phyloP scores from a whole-genome alignment of 2,329 filamentous ascomycete species.

The Albifimbria verrucaria region DNA sequence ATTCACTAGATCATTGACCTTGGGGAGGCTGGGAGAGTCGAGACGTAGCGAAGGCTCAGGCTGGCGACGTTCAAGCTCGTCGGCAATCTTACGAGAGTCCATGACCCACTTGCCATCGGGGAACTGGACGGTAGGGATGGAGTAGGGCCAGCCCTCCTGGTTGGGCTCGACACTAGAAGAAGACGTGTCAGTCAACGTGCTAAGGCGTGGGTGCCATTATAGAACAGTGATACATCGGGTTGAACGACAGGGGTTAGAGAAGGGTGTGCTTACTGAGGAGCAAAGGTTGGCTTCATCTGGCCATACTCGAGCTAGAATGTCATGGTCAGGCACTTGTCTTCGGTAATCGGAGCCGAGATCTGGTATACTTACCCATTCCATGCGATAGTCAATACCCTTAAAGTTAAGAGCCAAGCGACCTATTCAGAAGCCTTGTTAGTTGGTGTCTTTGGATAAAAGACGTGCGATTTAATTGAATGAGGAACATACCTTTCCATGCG shows the following conservation, averaged over 20 bases:
- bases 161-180: conserved; percentile 15
- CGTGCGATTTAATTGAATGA: conserved; percentile 12
- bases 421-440: conserved; percentile 29
- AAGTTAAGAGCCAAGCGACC: conserved; percentile 65
- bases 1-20: conserved; percentile 38
- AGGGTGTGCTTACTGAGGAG: conserved; percentile 43
- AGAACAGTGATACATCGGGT: background rate
- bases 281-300: conserved; percentile 54
- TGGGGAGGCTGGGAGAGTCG: conserved; percentile 46
- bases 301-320: conserved; percentile 57
- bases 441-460: conserved; percentile 10
- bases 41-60: conserved; percentile 57
- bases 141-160: conserved; percentile 18
- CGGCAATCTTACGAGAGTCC: conserved; percentile 61
- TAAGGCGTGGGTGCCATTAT: background rate
- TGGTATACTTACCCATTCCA: conserved; percentile 50
- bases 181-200: background rate
- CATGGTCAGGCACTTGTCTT: background rate
- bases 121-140: conserved; percentile 50
- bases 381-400: conserved; percentile 65
- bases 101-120: conserved; percentile 57
- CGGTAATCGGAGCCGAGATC: background rate
- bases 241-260: background rate
- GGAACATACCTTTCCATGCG: conserved; percentile 73
- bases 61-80: conserved; percentile 54